Conservation (phyloP, 192 early-diverging fungal species). For the Dissophora ornata region DNA sequence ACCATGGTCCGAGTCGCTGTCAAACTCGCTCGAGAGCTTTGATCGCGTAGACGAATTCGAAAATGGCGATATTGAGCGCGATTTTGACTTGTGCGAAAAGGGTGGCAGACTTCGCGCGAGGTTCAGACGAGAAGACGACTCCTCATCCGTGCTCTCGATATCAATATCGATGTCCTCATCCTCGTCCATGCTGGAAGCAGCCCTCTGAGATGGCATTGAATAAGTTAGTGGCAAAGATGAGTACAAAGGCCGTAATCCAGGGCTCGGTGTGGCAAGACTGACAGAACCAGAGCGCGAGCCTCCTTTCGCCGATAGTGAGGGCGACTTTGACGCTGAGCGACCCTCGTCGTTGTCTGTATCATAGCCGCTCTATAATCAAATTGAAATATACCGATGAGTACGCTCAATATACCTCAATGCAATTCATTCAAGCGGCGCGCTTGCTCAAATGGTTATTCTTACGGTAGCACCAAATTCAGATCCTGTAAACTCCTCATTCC, state of each 20-base stretch:
- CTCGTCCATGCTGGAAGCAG: conserved; percentile 36
- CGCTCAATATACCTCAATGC: too few relatives aligned
- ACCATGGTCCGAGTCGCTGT: conserved; percentile 33
- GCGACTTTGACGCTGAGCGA: conserved; percentile 41
- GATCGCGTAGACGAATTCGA: conserved; percentile 44
- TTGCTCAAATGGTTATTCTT: too few relatives aligned
- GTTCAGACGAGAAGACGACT: conserved; percentile 1
- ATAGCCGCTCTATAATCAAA: conserved; percentile 44
- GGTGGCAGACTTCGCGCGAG: conserved; percentile 11
- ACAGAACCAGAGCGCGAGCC: conserved; percentile 33
- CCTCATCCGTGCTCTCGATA: conserved; percentile 48
- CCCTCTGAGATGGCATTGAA: conserved; percentile 8
- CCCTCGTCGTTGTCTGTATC: conserved; percentile 53
- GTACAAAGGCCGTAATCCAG: conserved; percentile 35
- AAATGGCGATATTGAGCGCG: conserved; percentile 50
- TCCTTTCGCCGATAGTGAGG: conserved; percentile 31
- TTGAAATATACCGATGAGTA: background rate
- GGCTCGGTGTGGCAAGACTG: conserved; percentile 34
- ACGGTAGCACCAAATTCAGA: conserved; percentile 53
- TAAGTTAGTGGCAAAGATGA: conserved; percentile 17
- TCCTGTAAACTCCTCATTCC: conserved; percentile 49
- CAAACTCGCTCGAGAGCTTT: conserved; percentile 42
- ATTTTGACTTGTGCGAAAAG: conserved; percentile 27
- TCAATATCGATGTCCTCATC: conserved; percentile 49
- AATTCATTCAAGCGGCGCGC: background rate